Conservation (phyloP, 2,329 filamentous ascomycete genomes). For the Colletotrichum abscissum region DNA sequence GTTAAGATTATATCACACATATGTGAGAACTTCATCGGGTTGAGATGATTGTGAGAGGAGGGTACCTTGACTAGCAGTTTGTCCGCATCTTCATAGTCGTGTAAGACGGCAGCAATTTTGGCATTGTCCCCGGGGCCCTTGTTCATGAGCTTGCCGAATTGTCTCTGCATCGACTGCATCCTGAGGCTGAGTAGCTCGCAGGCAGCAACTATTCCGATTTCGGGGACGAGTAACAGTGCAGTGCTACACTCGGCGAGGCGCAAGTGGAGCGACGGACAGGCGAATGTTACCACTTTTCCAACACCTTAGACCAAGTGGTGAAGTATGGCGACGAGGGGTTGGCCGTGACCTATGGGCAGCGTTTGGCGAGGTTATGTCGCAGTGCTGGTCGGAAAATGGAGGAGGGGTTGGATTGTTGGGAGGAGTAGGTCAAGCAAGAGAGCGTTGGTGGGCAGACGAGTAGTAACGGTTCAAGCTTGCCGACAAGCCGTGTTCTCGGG, state of each 20-base stretch:
- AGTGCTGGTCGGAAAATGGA: background rate
- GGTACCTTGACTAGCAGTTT: slow-evolving; percentile 76
- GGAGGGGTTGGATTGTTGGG: slow-evolving; percentile 1
- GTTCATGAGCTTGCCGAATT: slow-evolving; percentile 78
- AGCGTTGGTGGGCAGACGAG: background rate
- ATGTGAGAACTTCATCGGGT: background rate
- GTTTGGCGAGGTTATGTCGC: background rate
- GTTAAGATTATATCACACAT: background rate
- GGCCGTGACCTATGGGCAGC: background rate
- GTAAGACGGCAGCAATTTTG: slow-evolving; percentile 78
- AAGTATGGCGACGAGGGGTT: background rate
- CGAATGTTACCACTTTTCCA: background rate
- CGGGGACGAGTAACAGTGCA: background rate
- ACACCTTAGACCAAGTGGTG: background rate
- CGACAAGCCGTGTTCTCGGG: background rate
- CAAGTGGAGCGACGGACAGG: background rate
- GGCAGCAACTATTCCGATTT: background rate
- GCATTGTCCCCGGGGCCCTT: slow-evolving; percentile 78
- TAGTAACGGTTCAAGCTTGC: background rate
- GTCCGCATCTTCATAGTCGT: slow-evolving; percentile 85
- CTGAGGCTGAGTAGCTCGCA: slow-evolving; percentile 39
- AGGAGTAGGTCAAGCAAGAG: background rate
- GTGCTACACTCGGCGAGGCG: background rate
- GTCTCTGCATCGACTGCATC: slow-evolving; percentile 80
- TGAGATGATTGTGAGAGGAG: slow-evolving; percentile 28